Percentiles rank a stretch among this genome's conserved stretches.
Evolutionary conservation across 2,329 filamentous ascomycete genomes (phyloP).

Genomic region (Atkinsonella hypoxylon): DNA sequence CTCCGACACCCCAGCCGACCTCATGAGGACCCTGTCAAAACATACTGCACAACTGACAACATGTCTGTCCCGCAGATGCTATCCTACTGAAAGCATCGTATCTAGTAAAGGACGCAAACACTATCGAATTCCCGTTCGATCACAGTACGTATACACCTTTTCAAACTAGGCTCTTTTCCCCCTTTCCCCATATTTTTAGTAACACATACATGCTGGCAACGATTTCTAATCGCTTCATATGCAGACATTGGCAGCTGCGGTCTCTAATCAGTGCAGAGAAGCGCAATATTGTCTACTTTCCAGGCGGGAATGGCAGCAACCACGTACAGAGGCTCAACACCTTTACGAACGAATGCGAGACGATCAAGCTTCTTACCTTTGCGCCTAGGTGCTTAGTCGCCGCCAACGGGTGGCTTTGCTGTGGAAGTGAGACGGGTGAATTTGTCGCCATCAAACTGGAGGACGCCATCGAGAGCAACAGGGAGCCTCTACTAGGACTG

Average conservation of each 20-base stretch:
- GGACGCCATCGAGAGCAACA: constrained; percentile 21
- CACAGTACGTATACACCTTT: constrained; percentile 37
- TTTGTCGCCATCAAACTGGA: constrained; percentile 66
- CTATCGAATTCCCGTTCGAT: constrained; percentile 54
- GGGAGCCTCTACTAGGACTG: constrained; percentile 15
- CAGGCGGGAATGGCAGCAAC: constrained; percentile 55
- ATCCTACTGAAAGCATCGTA: constrained; percentile 54
- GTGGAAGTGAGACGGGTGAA: constrained; percentile 78
- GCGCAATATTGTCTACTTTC: constrained; percentile 72
- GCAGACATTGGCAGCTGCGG: constrained; percentile 76
- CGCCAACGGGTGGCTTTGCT: constrained; percentile 77
- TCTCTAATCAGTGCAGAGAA: constrained; percentile 78
- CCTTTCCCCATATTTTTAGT: neutral
- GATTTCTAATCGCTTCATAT: neutral
- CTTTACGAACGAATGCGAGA: constrained; percentile 57
- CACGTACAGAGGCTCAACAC: constrained; percentile 58
- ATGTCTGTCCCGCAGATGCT: constrained; percentile 33
- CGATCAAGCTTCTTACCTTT: constrained; percentile 58
- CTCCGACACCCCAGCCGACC: no score
- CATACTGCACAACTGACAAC: neutral
- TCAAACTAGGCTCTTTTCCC: neutral
- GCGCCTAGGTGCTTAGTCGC: constrained; percentile 79
- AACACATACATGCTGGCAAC: neutral
- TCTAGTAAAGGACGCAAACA: constrained; percentile 49
- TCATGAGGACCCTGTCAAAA: neutral